Evolutionary conservation across 495 filamentous ascomycete species (phyloP), one percentile per base, ranked within the genome.

Genomic region (Talaromyces stipitatus): DNA sequence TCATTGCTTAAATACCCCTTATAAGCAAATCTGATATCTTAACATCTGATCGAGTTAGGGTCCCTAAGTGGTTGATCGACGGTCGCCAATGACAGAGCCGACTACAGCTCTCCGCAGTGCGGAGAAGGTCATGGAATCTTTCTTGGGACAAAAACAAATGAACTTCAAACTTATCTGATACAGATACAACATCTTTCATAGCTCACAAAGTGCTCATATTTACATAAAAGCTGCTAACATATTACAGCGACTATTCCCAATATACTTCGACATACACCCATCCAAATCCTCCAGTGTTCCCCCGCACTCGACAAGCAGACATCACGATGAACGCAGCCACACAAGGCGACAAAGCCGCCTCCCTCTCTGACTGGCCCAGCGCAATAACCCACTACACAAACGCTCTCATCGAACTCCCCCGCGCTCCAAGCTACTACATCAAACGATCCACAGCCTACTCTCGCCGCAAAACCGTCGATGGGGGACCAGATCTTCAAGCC

Each of bases 391-490:
- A 86, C 61, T 90, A 89, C 60, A 89, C 91, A n/a, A 73, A 78
- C 47, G 94, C 92, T n/a, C 72, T 98, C 4, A 62, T 75, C 26
- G 67, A 72, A 30, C 77, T 79, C 6, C 85, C 88, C 10, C 82
- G 78, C 29, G 87, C 91, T 7, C 87, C 90, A 4, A 68, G 82
- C 57, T 97, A 95, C 81, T 88, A 94, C 60, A 83, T 96, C 59
- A 86, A 94, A 66, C 90, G 95, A 24, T 88, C 90, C 2, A 92
- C 85, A 10, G 91, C 91, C 26, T 86, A 90, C 64, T 81, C 89
- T 8, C 87, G 92, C 55, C 71, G 82, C 0, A 77, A 76, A 54
- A 71, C 78, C 41, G 66, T 62, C 50, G 65, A 76, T 36, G 74
- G 74, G 12, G 72, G 72, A 5, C 71, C 81, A 1, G 70, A 84